Percentiles rank a stretch among this genome's conserved stretches.
These are phyloP conservation scores for Dendryphion nanum DNA, from an alignment of 2,329 filamentous ascomycete genomes.

Conservation along the genomic window DNA sequence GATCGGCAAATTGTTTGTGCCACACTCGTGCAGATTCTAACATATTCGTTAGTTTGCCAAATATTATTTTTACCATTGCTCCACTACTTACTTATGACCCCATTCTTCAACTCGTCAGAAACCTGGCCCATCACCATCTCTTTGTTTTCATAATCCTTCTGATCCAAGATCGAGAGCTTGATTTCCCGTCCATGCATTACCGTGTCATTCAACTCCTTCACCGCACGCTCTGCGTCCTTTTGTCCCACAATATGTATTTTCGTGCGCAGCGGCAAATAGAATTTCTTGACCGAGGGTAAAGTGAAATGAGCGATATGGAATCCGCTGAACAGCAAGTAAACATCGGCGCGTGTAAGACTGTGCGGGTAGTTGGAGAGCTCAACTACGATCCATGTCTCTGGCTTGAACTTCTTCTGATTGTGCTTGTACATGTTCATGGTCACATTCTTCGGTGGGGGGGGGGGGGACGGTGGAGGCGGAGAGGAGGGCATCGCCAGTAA, in stretches of 20 bases:
- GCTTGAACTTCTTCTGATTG: neutral
- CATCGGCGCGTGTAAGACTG: neutral
- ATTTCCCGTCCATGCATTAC: neutral
- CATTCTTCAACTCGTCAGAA: no score
- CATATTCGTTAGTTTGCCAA: no score
- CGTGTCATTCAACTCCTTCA: neutral
- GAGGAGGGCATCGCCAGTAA: no score
- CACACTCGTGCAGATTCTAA: no score
- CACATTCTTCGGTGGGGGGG: no score
- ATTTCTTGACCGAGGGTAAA: neutral
- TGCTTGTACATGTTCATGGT: no score
- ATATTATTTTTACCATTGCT: no score
- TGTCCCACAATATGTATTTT: neutral
- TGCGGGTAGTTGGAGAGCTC: neutral
- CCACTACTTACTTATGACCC: neutral
- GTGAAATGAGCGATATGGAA: neutral
- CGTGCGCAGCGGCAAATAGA: neutral
- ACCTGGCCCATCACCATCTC: no score
- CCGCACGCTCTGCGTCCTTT: neutral
- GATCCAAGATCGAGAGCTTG: neutral
- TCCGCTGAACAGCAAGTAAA: neutral
- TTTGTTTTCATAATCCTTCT: neutral
- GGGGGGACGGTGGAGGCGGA: no score
- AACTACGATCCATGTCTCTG: neutral
- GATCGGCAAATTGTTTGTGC: neutral